phyloP scores from a whole-genome alignment of 805 yeast species.

The Starmera pachycereana region DNA sequence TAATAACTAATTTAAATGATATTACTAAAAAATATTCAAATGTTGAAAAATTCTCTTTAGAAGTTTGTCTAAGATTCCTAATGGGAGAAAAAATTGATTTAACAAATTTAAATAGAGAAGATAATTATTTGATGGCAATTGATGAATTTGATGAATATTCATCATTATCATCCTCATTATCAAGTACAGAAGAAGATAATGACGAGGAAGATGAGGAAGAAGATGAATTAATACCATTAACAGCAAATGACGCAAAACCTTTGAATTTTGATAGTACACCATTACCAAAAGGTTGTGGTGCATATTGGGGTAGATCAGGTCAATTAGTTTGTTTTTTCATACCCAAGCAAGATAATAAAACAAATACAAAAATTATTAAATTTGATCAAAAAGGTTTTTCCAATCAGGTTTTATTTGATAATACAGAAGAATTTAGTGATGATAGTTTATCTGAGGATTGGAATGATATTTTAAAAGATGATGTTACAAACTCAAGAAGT shows the following conservation, averaged over 20 bases:
- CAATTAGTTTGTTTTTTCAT: constrained; percentile 75
- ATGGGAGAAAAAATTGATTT: constrained; percentile 69
- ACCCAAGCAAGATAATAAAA: constrained; percentile 34
- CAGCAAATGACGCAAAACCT: constrained; percentile 14
- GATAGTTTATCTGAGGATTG: constrained; percentile 61
- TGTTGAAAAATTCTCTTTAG: constrained; percentile 60
- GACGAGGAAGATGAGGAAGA: constrained; percentile 25
- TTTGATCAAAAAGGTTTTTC: constrained; percentile 49
- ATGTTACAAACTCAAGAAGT: constrained; percentile 31
- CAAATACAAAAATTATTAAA: constrained; percentile 25
- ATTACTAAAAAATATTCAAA: constrained; percentile 49
- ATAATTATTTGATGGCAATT: constrained; percentile 22
- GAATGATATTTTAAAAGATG: constrained; percentile 54
- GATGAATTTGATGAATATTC: constrained; percentile 24
- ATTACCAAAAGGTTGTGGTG: constrained; percentile 89
- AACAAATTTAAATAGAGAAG: constrained; percentile 26
- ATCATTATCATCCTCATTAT: constrained; percentile 12
- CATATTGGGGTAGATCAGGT: constrained; percentile 75
- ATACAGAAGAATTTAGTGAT: constrained; percentile 25
- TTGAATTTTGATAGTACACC: constrained; percentile 67
- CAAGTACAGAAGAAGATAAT: constrained; percentile 16
- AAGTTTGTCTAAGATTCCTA: constrained; percentile 63
- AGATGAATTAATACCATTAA: constrained; percentile 18
- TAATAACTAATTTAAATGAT: constrained; percentile 39
- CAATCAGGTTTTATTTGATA: constrained; percentile 13